phyloP scores from a whole-genome alignment of 306 rosid species.

The Luffa aegyptiaca region DNA sequence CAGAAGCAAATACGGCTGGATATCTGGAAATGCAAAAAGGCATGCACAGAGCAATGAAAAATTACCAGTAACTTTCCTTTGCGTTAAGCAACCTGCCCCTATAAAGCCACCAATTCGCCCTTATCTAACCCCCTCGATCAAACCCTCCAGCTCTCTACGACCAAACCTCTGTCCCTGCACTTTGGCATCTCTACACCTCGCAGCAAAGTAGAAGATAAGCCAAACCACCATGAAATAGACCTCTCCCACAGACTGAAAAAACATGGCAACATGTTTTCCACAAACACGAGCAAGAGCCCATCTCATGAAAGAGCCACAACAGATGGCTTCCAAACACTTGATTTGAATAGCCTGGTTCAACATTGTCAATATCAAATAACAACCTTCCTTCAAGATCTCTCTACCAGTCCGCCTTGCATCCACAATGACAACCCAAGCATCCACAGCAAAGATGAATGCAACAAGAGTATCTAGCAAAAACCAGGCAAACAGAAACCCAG shows the following conservation, averaged over 20 bases:
- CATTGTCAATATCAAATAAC: conserved; percentile 66
- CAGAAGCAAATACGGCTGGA: conserved; percentile 33
- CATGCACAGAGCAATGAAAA: conserved; percentile 33
- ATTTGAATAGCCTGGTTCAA: conserved; percentile 63
- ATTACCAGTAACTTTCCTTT: conserved; percentile 35
- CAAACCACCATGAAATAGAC: conserved; percentile 90
- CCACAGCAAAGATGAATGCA: conserved; percentile 71
- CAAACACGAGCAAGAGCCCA: conserved; percentile 38
- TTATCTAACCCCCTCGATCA: conserved; percentile 67
- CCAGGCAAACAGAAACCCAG: conserved; percentile 77
- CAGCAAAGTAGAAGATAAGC: conserved; percentile 72
- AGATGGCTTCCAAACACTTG: conserved; percentile 65
- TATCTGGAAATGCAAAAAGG: conserved; percentile 35
- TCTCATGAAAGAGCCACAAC: conserved; percentile 62
- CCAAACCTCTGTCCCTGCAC: conserved; percentile 59
- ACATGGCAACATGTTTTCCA: conserved; percentile 55
- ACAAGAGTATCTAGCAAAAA: conserved; percentile 58
- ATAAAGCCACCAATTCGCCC: conserved; percentile 22
- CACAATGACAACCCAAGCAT: conserved; percentile 89
- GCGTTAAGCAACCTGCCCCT: conserved; percentile 24
- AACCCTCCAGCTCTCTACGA: conserved; percentile 57
- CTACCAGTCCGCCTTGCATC: conserved; percentile 80
- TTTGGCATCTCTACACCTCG: conserved; percentile 62
- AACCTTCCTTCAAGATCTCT: conserved; percentile 90
- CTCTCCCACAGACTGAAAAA: conserved; percentile 77